These are phyloP conservation scores for Alternaria angustiovoidea DNA, from an alignment of 2,329 filamentous ascomycete species.

Conservation along the genomic window DNA sequence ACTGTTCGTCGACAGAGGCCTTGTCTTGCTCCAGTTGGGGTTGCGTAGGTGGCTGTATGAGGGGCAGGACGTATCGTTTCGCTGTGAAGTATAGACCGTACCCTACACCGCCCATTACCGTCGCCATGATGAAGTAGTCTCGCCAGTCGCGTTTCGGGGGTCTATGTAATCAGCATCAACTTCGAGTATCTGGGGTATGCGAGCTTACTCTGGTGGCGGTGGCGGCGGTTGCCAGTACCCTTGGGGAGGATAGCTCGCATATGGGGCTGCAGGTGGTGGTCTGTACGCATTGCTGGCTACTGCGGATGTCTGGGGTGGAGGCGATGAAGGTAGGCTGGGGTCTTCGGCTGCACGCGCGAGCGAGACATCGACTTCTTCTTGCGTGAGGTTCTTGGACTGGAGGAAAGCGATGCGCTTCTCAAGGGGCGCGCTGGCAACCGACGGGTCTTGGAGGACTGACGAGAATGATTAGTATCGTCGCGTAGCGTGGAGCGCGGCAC, in stretches of 20 bases:
- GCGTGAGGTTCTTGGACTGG: slow-evolving; percentile 94
- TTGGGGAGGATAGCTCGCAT: slow-evolving; percentile 60
- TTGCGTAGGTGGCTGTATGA: slow-evolving; percentile 92
- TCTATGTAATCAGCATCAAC: slow-evolving; percentile 33
- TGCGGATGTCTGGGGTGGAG: slow-evolving; percentile 57
- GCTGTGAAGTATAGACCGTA: slow-evolving; percentile 90
- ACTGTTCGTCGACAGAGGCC: slow-evolving; percentile 88
- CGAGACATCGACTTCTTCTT: slow-evolving; percentile 90
- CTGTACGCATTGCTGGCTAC: slow-evolving; percentile 54
- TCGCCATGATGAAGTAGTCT: slow-evolving; percentile 99
- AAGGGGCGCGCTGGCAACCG: slow-evolving; percentile 85
- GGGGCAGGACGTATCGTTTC: slow-evolving; percentile 86
- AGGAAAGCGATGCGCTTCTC: slow-evolving; percentile 94
- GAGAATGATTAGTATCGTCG: slow-evolving; percentile 25
- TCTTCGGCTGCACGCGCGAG: slow-evolving; percentile 76
- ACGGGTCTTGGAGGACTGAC: slow-evolving; percentile 90
- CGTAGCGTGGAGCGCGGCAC: slow-evolving; percentile 7
- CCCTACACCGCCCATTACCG: slow-evolving; percentile 85
- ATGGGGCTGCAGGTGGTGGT: slow-evolving; percentile 56
- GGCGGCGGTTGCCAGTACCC: slow-evolving; percentile 63
- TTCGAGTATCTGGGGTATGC: neutral
- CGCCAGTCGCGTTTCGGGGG: slow-evolving; percentile 89
- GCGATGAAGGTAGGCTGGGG: slow-evolving; percentile 55
- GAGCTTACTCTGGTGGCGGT: slow-evolving; percentile 62
- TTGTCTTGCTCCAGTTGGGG: slow-evolving; percentile 96